Conservation (phyloP, 805 yeast genomes). For the Scheffersomyces ergatensis region DNA sequence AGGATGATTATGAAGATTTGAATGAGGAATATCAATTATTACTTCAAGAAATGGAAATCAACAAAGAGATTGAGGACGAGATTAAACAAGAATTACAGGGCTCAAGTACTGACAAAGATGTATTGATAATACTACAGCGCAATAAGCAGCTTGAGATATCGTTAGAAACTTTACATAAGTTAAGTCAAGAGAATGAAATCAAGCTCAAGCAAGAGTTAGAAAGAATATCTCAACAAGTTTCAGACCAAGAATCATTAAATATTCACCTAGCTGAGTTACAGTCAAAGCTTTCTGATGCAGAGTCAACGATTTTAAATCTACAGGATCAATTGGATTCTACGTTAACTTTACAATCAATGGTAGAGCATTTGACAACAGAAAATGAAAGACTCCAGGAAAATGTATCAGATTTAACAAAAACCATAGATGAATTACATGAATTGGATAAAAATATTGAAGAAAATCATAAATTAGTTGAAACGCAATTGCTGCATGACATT, state of each 20-base stretch:
- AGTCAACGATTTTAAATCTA: constrained; percentile 21
- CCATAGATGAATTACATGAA: constrained; percentile 45
- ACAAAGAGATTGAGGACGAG: constrained; percentile 35
- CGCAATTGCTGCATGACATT: constrained; percentile 41
- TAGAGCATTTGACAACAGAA: constrained; percentile 32
- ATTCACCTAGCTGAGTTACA: neutral
- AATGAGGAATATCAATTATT: constrained; percentile 26
- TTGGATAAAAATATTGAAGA: constrained; percentile 51
- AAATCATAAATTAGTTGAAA: constrained; percentile 40
- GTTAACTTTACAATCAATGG: constrained; percentile 31
- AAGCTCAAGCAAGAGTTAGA: constrained; percentile 18
- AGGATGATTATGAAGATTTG: constrained; percentile 26
- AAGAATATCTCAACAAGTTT: constrained; percentile 2
- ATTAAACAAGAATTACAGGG: constrained; percentile 14
- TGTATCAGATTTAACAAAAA: constrained; percentile 27
- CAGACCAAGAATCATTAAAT: neutral
- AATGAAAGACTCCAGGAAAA: constrained; percentile 33
- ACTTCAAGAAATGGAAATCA: constrained; percentile 34
- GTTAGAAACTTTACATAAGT: constrained; percentile 28
- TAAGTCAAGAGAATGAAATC: constrained; percentile 22
- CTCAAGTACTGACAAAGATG: constrained; percentile 13
- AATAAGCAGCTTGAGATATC: constrained; percentile 43
- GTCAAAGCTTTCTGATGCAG: constrained; percentile 19
- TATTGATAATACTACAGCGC: constrained; percentile 21
- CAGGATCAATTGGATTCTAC: constrained; percentile 32